Percentiles rank a stretch among this genome's conserved stretches.
phyloP scores from a whole-genome alignment of 805 yeast genomes.

The Starmera amethionina region DNA sequence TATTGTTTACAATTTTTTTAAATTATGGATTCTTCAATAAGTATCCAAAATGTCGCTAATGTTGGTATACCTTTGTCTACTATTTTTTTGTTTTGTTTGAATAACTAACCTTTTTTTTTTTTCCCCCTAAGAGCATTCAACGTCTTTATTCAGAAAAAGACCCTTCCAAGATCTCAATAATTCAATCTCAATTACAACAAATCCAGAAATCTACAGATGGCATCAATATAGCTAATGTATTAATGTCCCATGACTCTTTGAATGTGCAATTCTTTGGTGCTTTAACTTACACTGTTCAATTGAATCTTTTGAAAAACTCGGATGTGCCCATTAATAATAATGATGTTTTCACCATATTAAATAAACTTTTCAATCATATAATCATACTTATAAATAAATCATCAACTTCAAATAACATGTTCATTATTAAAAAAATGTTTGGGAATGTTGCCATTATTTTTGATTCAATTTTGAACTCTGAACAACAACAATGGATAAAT shows the following conservation, averaged over 20 bases:
- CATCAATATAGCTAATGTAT: conserved; percentile 42
- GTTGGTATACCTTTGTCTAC: no score
- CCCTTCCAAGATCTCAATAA: conserved; percentile 26
- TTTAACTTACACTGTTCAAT: conserved; percentile 58
- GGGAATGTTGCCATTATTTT: conserved; percentile 44
- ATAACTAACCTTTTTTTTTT: background rate
- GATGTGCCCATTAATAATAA: conserved; percentile 9
- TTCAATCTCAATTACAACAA: conserved; percentile 47
- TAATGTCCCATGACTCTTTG: conserved; percentile 32
- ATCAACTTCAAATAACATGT: conserved; percentile 12
- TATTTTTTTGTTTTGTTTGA: no score
- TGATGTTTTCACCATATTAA: conserved; percentile 7
- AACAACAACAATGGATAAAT: conserved; percentile 27
- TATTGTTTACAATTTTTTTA: no score
- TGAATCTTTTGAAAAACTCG: conserved; percentile 21
- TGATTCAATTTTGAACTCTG: conserved; percentile 18
- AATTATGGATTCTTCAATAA: no score
- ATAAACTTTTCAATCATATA: conserved; percentile 10
- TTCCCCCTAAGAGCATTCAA: conserved; percentile 16
- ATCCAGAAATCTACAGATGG: conserved; percentile 52
- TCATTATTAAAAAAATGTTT: conserved; percentile 50
- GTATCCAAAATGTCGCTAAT: no score
- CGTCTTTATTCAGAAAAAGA: conserved; percentile 13
- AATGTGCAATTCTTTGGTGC: conserved; percentile 74
- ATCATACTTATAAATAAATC: conserved; percentile 1